Evolutionary conservation across 2,329 filamentous ascomycete genomes (phyloP).

Genomic region (Verticillium zaregamsianum): DNA sequence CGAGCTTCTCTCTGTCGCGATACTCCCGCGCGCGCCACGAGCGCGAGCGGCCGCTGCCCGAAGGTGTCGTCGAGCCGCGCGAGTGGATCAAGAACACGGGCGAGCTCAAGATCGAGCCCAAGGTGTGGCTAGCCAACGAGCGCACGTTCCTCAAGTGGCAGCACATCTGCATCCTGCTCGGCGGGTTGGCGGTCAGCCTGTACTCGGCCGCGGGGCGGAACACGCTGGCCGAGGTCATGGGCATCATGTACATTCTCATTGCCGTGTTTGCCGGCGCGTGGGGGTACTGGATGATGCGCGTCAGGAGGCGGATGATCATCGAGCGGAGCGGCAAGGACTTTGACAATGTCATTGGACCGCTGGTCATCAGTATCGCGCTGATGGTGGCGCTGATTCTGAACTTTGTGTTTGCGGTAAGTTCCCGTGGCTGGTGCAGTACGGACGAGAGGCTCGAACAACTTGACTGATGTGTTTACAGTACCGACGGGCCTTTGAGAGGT

Average conservation of each 20-base stretch:
- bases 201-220: conserved; percentile 86
- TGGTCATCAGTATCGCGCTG: conserved; percentile 77
- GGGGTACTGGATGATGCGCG: conserved; percentile 82
- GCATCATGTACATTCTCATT: conserved; percentile 77
- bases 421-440: neutral
- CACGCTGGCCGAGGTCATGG: conserved; percentile 70
- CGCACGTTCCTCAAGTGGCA: conserved; percentile 99
- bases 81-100: conserved; percentile 94
- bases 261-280: conserved; percentile 80
- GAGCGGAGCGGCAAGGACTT: conserved; percentile 88
- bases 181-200: conserved; percentile 74
- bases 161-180: conserved; percentile 85
- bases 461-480: neutral
- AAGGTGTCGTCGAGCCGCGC: conserved; percentile 80
- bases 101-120: conserved; percentile 88
- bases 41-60: conserved; percentile 58
- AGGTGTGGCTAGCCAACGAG: conserved; percentile 98
- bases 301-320: conserved; percentile 72
- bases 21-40: conserved; percentile 59
- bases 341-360: conserved; percentile 80
- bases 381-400: conserved; percentile 78
- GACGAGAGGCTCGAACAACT: neutral
- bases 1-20: conserved; percentile 76
- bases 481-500: neutral
- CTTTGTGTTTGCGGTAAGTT: conserved; percentile 76